A percentile compares a stretch with the other conserved stretches of the same genome.
These are phyloP conservation scores for Thalassiosira livingstoniorum DNA, from an alignment of 352 stramenopile species.

Conservation along the genomic window DNA sequence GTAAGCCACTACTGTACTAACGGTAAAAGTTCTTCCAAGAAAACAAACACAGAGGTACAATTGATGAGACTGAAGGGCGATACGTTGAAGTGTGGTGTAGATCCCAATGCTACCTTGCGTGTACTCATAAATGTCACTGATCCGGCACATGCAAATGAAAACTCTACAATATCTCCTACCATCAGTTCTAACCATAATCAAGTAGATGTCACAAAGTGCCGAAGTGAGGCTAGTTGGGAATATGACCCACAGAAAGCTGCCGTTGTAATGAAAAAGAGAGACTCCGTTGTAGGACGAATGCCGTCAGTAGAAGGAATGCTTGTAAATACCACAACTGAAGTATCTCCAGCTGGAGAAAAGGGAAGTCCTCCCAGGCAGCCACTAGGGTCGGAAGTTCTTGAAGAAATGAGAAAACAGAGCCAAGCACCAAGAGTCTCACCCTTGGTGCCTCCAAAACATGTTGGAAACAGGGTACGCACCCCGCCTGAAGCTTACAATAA, in stretches of 20 bases:
- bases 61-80: conserved; percentile 43
- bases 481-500: no score
- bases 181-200: no score
- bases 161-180: neutral
- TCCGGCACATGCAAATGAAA: neutral
- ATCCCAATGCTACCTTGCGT: conserved; percentile 4
- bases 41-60: conserved; percentile 7
- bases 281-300: neutral
- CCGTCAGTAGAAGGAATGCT: neutral
- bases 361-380: no score
- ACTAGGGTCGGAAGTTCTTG: neutral
- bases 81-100: conserved; percentile 29
- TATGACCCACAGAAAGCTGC: conserved; percentile 17
- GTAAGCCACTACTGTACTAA: conserved; percentile 10
- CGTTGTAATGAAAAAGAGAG: neutral
- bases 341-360: no score
- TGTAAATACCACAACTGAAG: neutral
- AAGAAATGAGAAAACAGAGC: neutral
- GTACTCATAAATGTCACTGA: conserved; percentile 34
- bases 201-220: no score
- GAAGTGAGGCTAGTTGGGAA: conserved; percentile 1
- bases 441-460: neutral
- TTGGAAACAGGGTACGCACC: no score
- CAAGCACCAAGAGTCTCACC: neutral
- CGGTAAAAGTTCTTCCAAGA: neutral